These are phyloP conservation scores for Botrytis hyacinthi DNA, from an alignment of 2,329 filamentous ascomycete species.

Conservation along the genomic window DNA sequence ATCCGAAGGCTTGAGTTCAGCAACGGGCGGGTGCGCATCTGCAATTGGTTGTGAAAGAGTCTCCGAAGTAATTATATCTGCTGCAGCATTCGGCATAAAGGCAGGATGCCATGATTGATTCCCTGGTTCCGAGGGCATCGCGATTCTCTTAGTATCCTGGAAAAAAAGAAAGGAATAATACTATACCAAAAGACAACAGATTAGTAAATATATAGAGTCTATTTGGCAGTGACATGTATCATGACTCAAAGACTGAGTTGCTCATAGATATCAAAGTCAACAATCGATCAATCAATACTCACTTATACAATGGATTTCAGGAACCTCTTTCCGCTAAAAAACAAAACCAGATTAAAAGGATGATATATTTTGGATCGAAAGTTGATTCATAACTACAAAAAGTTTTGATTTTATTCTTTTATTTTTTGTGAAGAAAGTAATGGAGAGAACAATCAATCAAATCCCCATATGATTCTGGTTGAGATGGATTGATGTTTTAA, in stretches of 20 bases:
- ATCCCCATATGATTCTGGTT: neutral
- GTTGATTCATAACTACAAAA: constrained; percentile 16
- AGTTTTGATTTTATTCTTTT: neutral
- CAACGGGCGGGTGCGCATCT: constrained; percentile 5
- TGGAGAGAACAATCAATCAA: neutral
- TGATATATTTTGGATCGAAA: constrained; percentile 14
- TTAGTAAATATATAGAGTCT: neutral
- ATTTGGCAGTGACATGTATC: neutral
- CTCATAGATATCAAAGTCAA: neutral
- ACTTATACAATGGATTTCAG: constrained; percentile 33
- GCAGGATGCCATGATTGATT: constrained; percentile 52
- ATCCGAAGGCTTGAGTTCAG: neutral
- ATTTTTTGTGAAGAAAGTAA: neutral
- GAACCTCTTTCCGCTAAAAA: constrained; percentile 28
- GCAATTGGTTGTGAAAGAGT: constrained; percentile 8
- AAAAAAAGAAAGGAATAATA: constrained; percentile 36
- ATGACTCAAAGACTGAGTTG: neutral
- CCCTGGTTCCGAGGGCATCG: constrained; percentile 46
- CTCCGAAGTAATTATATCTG: constrained; percentile 28
- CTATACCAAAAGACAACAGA: constrained; percentile 17
- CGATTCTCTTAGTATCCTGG: constrained; percentile 22
- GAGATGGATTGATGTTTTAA: constrained; percentile 2
- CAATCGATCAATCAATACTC: neutral
- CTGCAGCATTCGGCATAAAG: constrained; percentile 47
- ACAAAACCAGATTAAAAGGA: constrained; percentile 31